Percentiles rank a stretch among this genome's conserved stretches.
phyloP scores from a whole-genome alignment of 768 basidiomycete species.

The Hericium rajendrae region DNA sequence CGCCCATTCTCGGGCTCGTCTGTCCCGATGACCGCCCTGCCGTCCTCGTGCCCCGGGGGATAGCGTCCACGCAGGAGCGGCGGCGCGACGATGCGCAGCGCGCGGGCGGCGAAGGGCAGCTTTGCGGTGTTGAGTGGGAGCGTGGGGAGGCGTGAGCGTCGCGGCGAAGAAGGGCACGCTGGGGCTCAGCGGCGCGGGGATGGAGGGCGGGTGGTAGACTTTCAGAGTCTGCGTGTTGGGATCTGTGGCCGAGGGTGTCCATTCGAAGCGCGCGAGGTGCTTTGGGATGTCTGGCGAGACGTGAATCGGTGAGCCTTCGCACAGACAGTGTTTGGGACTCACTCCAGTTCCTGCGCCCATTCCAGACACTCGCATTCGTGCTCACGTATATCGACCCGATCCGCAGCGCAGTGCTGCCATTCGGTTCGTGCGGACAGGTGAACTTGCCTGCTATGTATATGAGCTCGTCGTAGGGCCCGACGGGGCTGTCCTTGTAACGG shows the following conservation, averaged over 20 bases:
- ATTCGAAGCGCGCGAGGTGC: slow-evolving; percentile 9
- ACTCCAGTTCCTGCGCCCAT: slow-evolving; percentile 11
- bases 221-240: not conserved
- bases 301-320: no score
- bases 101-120: not conserved
- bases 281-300: slow-evolving; percentile 3
- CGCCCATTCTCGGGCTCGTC: not conserved
- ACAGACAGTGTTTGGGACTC: not conserved
- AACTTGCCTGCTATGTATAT: not conserved
- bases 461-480: slow-evolving; percentile 12
- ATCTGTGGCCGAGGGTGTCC: not conserved
- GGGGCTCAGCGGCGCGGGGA: not conserved
- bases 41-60: not conserved
- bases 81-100: slow-evolving; percentile 1
- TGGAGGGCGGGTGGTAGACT: not conserved
- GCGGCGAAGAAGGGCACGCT: slow-evolving; percentile 9
- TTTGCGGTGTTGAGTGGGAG: slow-evolving; percentile 1
- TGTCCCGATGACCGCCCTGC: not conserved
- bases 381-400: slow-evolving; percentile 11
- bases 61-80: not conserved
- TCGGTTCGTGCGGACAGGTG: not conserved
- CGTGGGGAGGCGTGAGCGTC: slow-evolving; percentile 3
- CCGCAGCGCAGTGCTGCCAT: not conserved
- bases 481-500: slow-evolving; percentile 7
- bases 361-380: slow-evolving; percentile 1